Evolutionary conservation across 257 asterid genomes (phyloP), one percentile per base, ranked within the genome.

Genomic region (Vinca minor): DNA sequence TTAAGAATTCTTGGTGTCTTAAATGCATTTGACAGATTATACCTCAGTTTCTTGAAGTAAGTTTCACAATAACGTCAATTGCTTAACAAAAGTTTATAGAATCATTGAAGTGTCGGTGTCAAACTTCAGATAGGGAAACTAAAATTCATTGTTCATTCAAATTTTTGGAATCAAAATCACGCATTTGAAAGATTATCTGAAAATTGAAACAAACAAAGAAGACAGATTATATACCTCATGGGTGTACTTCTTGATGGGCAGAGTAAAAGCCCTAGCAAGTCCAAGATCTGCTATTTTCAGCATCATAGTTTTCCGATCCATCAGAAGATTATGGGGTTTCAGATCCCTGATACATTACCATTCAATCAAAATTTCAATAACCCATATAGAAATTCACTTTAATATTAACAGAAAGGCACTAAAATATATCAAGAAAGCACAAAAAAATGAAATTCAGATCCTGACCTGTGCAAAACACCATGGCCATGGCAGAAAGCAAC

Each of bases 261-360:
- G 77, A 26, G 99, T 93, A 76, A 65, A 93, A 36, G 95, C 84
- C 78, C 99, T 77, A 17, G 97, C 99, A 70, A 93, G 76, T 23
- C 99, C 99, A 68, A 93, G 95, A 74, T 93, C 99, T 15, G 99
- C 99, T 63, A 93, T 87, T 76, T 93, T 93, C 65, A 93, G 96
- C 79, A 76, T 79, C 92, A 84, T 73, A 0, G 96, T 85, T 81
- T 89, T 84, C 17, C 83, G 94, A 75, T 89, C 99, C 99, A 93
- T 85, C 86, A 89, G 62, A 50, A 92, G 91, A 75, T 92, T 92
- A 82, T 92, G 98, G 34, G 96, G 98, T 77, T 92, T 92, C 59
- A 92, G 85, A 83, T 92, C 98, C 87, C 98, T 92, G 69, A 38
- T n/a, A 21, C 17, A 15, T 36, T 20, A 20, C 15, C 15, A 59